Base-by-base conservation (phyloP, 768 basidiomycete genomes). In the Tubosaeta brunneosetosa region DNA sequence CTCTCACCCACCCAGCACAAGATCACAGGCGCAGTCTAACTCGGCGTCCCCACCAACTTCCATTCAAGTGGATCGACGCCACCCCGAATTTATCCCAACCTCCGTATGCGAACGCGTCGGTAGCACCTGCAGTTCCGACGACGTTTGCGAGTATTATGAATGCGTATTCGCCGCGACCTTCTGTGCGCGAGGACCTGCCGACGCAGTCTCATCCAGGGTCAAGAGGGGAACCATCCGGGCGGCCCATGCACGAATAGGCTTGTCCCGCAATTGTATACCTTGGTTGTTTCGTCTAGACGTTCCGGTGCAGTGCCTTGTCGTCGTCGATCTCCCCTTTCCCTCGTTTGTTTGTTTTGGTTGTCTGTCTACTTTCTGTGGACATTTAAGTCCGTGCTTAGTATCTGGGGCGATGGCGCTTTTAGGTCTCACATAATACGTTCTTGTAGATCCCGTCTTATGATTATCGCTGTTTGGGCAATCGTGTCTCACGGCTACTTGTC, bases 101-200 rank as follows among this genome's bases (percentile, higher is more conserved):
- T 10, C 53, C 55, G 9, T 63, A 69, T 45, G 44, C 14, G 22
- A 66, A 51, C 32, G 3, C 3, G 22, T 22, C 3, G 22, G 22
- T 3, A 22, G 22, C 22, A 22, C 22, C 22, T 22, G 22, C 72
- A 0, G 70, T 78, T 9, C 77, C 81, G 2, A 71, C 82, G 25
- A 78, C 83, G 49, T 80, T 86, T 63, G 86, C 83, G 32, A 82
- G 78, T 54, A 84, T 87, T 56, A 82, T 87, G 83, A 80, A 83
- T 58, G 83, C 84, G 17, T 85, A 84, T 64, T 75, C 82, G 10
- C 64, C 71, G 1, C 65, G 67, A 29, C 55, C 59, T 16, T 56
- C 63, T 19, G 51, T 33, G 10, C 63, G 57, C 17, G 65, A 58
- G 8, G 61, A 64, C n/a, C 55, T 66, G 7, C 60, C 61, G 7